A percentile compares a stretch with the other conserved stretches of the same genome.
phyloP scores from a whole-genome alignment of 176 grass and related monocot genomes.

The Miscanthus lutarioriparius region DNA sequence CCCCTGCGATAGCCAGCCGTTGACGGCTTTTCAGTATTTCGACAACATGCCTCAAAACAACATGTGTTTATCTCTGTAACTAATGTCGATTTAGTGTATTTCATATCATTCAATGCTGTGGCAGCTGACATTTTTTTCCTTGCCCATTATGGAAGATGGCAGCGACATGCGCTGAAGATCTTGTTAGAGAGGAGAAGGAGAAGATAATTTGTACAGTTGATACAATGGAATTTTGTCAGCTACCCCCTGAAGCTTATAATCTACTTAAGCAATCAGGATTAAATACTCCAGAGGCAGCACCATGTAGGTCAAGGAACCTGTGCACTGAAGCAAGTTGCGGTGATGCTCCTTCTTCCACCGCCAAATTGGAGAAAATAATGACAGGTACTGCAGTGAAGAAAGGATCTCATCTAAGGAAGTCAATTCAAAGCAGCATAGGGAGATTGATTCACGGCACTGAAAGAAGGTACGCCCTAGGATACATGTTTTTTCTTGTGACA shows the following conservation, averaged over 20 bases:
- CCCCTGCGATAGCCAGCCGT: constrained; percentile 62
- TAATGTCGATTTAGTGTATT: constrained; percentile 14
- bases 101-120: constrained; percentile 10
- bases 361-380: constrained; percentile 45
- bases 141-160: constrained; percentile 37
- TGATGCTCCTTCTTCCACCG: constrained; percentile 41
- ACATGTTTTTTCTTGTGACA: neutral
- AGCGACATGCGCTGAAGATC: constrained; percentile 39
- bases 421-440: constrained; percentile 79
- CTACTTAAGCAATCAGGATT: constrained; percentile 50
- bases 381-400: constrained; percentile 46
- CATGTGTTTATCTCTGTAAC: neutral
- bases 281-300: constrained; percentile 48
- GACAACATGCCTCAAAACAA: constrained; percentile 53
- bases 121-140: constrained; percentile 9
- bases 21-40: constrained; percentile 81
- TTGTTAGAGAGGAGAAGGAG: constrained; percentile 39
- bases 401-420: constrained; percentile 85
- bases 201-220: constrained; percentile 46
- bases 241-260: constrained; percentile 34
- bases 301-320: constrained; percentile 46
- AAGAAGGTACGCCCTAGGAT: constrained; percentile 56
- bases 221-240: constrained; percentile 30
- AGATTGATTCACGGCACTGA: constrained; percentile 77
- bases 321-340: constrained; percentile 18